Base-by-base conservation (phyloP, 2,329 filamentous ascomycete genomes). In the Penicillium crustosum region DNA sequence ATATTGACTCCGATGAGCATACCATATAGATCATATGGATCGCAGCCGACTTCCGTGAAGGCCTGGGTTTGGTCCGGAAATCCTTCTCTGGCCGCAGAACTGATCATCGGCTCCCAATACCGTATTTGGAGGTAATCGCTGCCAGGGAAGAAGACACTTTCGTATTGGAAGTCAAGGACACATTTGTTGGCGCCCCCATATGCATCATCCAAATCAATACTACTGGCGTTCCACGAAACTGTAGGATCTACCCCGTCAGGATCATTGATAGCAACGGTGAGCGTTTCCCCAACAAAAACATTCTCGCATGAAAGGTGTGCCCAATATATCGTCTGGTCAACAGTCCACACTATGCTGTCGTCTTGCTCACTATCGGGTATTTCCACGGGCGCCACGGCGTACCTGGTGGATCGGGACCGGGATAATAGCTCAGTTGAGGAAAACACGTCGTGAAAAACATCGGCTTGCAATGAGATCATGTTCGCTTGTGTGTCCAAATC, bases 271-370 rank as follows among this genome's bases (percentile, higher is more conserved):
- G 61, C 44, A n/a, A 72, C 66, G 0, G 62, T 61, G 0, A 73
- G 54, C 8, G 60, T 53, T 2, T 65, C 48, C 15, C 68, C 48
- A 27, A 63, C 49, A 5, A 62, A 19, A 8, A 71, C 44, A 43
- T 70, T 54, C 1, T 64, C 43, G 35, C 71, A 74, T 2, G 55
- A 47, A 19, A 70, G 35, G 3, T 72, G 50, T 0, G 70, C 61
- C 70, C 70, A 74, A 60, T 72, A 74, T 4, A 74, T 43, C 9
- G 68, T 71, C 45, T 72, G 69, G 39, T 74, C 69, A 38, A 73
- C 31, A 3, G 62, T 64, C 71, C 71, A 74, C n/a, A 70, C 60
- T 2, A 65, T 68, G 41, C 61, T 63, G 35, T 67, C 66, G 3
- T 63, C 54, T 9, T 52, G 61, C 23, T 66, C 53, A 25, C 60